Percentiles rank a stretch among this genome's conserved stretches.
Conservation (phyloP, 768 basidiomycete species). For the Boletus speciosus region DNA sequence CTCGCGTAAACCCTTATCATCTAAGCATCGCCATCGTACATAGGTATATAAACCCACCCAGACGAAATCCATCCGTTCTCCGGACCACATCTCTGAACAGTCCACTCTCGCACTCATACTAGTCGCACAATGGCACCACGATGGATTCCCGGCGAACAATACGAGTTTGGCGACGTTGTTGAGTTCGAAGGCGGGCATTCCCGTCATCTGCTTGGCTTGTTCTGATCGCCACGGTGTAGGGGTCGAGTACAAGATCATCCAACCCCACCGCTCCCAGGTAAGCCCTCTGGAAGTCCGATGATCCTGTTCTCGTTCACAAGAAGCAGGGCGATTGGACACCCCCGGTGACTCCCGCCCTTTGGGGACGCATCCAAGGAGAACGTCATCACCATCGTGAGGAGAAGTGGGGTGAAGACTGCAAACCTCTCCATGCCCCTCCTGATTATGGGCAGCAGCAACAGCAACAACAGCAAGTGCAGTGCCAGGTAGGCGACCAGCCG, state of each 20-base stretch:
- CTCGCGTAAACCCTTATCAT: not conserved
- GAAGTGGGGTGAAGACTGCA: conserved; percentile 19
- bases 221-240: conserved; percentile 31
- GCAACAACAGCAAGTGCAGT: conserved; percentile 27
- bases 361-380: conserved; percentile 50
- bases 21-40: conserved; percentile 2
- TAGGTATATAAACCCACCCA: conserved; percentile 19
- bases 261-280: conserved; percentile 69
- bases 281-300: not conserved
- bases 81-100: conserved; percentile 4
- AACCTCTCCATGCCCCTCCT: not conserved
- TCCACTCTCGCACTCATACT: not conserved
- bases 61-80: not conserved
- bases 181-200: conserved; percentile 47
- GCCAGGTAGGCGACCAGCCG: conserved; percentile 24
- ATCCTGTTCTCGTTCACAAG: conserved; percentile 4
- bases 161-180: conserved; percentile 53
- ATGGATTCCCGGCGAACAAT: conserved; percentile 66
- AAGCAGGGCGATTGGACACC: conserved; percentile 68
- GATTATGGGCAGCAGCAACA: conserved; percentile 24
- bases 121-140: conserved; percentile 35
- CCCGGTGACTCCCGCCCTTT: conserved; percentile 56
- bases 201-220: not conserved
- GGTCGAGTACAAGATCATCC: conserved; percentile 63
- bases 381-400: conserved; percentile 18